Base-by-base conservation (phyloP, 2,329 filamentous ascomycete species). In the Lasiodiplodia citricola region DNA sequence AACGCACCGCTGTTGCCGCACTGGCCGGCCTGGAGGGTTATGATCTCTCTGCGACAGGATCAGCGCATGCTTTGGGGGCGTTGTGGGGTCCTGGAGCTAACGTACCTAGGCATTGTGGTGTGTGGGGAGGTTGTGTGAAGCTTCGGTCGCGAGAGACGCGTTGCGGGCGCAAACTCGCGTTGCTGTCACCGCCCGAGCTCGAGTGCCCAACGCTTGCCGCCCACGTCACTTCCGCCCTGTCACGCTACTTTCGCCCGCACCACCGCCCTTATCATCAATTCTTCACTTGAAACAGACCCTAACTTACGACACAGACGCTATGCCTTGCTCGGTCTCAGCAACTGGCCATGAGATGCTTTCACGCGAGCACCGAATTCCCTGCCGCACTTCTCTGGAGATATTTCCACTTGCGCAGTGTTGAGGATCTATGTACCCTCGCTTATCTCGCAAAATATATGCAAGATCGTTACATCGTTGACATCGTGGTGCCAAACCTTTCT, bases 1-100 rank as follows among this genome's bases (percentile, higher is more conserved):
- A 23, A 92, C 92, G 86, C 80, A 97, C 94, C 95, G 89, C 94
- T 97, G 85, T 98, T 98, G 88, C 95, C 96, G 87, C 96, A 98
- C 83, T 98, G 96, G 87, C 96, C 96, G 73, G 96, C 95, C 84
- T 99, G 96, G 76, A 99, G 92, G 71, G 96, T 99, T 82, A 99
- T 99, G 77, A 99, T 99, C 88, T 99, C 96, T 83, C 96, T 97
- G 75, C 4, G 13, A 5, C 2, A 25, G 28, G 18, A 44, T 68
- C 44, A 67, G 67, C 51, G 28, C 62, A 50, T 25, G 16, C 3
- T 31, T 10, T 28, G 14, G 57, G 44, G 14, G 52, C 14, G 38
- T 47, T 10, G 2, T 8, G n/a, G 13, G 25, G 67, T 25, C 55
- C n/a, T 37, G 47, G 23, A 58, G 28, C 23, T 16, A 7, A 7